Base-by-base conservation (phyloP, 108 stramenopile genomes). In the Cyclotella atomus region DNA sequence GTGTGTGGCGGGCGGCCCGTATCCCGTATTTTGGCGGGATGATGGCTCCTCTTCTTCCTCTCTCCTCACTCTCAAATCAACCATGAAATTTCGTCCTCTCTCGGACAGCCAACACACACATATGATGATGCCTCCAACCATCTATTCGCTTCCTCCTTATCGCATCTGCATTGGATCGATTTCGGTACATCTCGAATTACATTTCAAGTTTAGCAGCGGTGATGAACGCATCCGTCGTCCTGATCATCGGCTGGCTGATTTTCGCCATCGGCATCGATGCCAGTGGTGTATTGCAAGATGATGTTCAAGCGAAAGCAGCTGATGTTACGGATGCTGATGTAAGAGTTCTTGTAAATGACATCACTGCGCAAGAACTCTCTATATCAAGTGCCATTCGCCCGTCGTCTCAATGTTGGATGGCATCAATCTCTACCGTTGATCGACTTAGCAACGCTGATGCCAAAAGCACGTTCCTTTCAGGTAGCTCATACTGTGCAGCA, bases 401-500 rank as follows among this genome's bases (percentile, higher is more conserved):
- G 33, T 59, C 56, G 15, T 17, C 29, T 3, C 29, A 59, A 32
- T 59, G 56, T 9, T 59, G 56, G 56, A 30, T 30, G 25, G 29
- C 56, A 30, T 59, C 56, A 2, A 59, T 59, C 29, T 2, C 56
- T 5, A 23, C 28, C 30, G 7, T 59, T 59, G 24, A 59, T 59
- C 56, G 16, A 8, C 33, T 15, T 2, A 59, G 29, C 29, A 59
- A 59, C 32, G 28, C 1, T 15, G 5, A 33, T 32, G 30, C 29
- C 0, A 15, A 59, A 12, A 33, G 19, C 24, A 15, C 3, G n/a
- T 27, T 59, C 56, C 30, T 30, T 59, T 59, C 56, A 1, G 56
- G 56, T 1, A 59, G 56, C 24, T 14, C 56, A 15, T 81, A 64
- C 54, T 81, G 72, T 29, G 68, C 80, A 30, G 59, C 80, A 53